These are phyloP conservation scores for Lactarius hatsudake DNA, from an alignment of 768 basidiomycete species.

Conservation along the genomic window DNA sequence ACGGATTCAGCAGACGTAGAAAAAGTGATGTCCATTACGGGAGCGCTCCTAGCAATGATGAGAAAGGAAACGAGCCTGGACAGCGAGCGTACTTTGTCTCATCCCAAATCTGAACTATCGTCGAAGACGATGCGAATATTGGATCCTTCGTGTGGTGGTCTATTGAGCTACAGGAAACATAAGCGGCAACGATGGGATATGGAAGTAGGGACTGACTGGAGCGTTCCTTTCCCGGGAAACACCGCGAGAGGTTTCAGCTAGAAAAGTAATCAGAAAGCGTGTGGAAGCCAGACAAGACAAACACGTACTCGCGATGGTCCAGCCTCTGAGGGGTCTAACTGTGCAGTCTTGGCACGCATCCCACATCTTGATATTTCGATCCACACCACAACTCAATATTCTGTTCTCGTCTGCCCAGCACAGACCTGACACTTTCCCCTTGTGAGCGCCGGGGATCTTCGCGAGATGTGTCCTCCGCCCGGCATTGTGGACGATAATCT, in stretches of 20 bases:
- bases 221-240: conserved; percentile 82
- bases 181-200: not conserved
- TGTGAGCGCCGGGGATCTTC: conserved; percentile 69
- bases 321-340: conserved; percentile 35
- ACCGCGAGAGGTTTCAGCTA: conserved; percentile 50
- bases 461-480: conserved; percentile 52
- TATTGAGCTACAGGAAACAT: conserved; percentile 59
- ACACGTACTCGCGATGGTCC: conserved; percentile 40
- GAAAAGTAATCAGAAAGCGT: conserved; percentile 7
- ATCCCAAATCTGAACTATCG: conserved; percentile 95
- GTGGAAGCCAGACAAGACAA: not conserved
- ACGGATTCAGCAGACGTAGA: conserved; percentile 88
- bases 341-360: conserved; percentile 38
- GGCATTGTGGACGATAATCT: conserved; percentile 83
- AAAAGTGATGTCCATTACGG: conserved; percentile 84
- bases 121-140: conserved; percentile 93
- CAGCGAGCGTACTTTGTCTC: conserved; percentile 74
- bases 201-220: conserved; percentile 37
- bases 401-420: conserved; percentile 65
- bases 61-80: not conserved
- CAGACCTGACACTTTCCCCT: conserved; percentile 81
- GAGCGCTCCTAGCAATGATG: conserved; percentile 57
- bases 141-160: conserved; percentile 89
- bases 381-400: conserved; percentile 78
- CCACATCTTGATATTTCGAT: conserved; percentile 84